These are phyloP conservation scores for Volvox carteri DNA, from an alignment of 163 green algal species.

Conservation along the genomic window DNA sequence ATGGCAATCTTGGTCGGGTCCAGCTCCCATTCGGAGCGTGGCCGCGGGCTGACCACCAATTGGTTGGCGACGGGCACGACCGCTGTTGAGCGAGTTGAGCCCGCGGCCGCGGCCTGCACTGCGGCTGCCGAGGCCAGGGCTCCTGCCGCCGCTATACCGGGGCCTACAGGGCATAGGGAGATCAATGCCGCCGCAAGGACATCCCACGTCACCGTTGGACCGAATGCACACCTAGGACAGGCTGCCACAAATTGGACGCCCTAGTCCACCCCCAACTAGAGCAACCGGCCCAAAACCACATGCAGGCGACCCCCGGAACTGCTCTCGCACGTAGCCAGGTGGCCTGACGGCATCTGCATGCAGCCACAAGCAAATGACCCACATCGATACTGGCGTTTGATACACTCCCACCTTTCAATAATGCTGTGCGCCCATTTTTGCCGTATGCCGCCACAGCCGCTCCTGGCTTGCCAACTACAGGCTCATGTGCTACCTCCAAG, in stretches of 20 bases:
- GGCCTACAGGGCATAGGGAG: not conserved
- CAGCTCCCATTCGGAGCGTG: slow-evolving; percentile 72
- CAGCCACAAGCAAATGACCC: no score
- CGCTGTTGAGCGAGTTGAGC: not conserved
- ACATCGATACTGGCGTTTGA: no score
- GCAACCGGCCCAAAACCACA: no score
- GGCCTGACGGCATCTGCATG: no score
- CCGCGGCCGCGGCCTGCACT: not conserved
- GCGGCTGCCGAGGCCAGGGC: not conserved
- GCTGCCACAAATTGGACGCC: no score
- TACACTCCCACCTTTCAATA: not conserved
- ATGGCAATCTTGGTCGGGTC: slow-evolving; percentile 70
- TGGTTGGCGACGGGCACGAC: not conserved
- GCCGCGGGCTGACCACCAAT: slow-evolving; percentile 27
- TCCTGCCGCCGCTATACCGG: not conserved
- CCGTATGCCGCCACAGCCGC: not conserved
- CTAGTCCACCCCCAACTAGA: no score
- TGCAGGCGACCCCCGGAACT: no score
- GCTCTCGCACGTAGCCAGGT: no score
- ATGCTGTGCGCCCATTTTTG: not conserved
- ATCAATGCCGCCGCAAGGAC: not conserved
- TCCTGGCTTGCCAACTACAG: not conserved
- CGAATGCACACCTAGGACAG: no score
- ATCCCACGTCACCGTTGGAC: not conserved
- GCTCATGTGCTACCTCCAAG: not conserved